Evolutionary conservation across 2,329 filamentous ascomycete genomes (phyloP), one percentile per base, ranked within the genome.

Genomic region (Aspergillus hiratsukae): DNA sequence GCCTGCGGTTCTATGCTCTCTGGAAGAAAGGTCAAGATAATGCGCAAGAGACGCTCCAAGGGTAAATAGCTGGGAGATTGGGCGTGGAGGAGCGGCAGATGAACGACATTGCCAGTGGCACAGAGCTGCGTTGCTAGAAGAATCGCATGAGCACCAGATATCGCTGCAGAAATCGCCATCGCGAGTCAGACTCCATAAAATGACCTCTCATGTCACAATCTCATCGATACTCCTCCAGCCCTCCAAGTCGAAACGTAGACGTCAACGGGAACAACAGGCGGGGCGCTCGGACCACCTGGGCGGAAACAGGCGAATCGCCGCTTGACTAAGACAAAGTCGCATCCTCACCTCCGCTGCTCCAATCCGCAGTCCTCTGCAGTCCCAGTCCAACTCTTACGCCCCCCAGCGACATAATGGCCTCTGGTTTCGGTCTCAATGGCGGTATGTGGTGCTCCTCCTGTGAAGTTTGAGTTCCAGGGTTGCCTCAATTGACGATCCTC

Each of bases 21-120:
- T 21, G 84, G 84, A n/a, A 87, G 76, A 63, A 81, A 86, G 55
- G 82, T 84, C 59, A 87, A 73, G 53, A 87, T 71, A 51, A 87
- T 82, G 58, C 81, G 81, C 58, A 87, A 76, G 53, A 83, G 69
- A 17, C 84, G 76, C 58, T 81, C 80, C 6, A 80, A 70, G 29
- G 77, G 72, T 50, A 86, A 75, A 56, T 77, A 71, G 57, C 69
- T 75, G 49, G 75, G 75, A 52, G 79, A 78, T 50, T 74, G 70
- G 46, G 78, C 73, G 58, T 80, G 78, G 60, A 87, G 70, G 59
- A 75, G 72, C 58, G 79, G 79, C 27, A 87, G 73, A 23, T 75
- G 74, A 49, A 73, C 66, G 56, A 86, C 74, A 65, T 86, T 78
- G 56, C 81, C 77, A 58, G 79, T 76, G 55, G 78, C 78, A 58